phyloP scores from a whole-genome alignment of 2,329 filamentous ascomycete genomes.

The Trichoderma atroviride region DNA sequence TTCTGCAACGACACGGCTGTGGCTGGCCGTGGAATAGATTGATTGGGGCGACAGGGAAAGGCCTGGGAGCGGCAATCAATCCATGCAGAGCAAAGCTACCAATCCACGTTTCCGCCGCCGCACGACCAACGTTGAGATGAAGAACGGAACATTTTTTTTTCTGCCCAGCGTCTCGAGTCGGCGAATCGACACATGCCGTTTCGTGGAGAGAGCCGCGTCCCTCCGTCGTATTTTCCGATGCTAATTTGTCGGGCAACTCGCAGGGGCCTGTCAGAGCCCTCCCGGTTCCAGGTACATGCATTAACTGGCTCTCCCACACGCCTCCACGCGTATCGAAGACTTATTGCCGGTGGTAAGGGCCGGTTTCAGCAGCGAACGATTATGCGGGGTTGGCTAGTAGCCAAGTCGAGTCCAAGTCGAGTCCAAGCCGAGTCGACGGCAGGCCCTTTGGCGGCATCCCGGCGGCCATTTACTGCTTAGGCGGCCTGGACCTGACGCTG shows the following conservation, averaged over 20 bases:
- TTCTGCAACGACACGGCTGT: neutral
- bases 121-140: neutral
- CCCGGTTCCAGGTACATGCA: slow-evolving; percentile 17
- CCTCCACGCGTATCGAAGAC: slow-evolving; percentile 21
- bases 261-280: neutral
- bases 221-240: slow-evolving; percentile 20
- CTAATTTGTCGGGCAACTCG: slow-evolving; percentile 20
- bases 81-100: slow-evolving; percentile 2
- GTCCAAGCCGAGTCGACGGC: neutral
- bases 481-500: slow-evolving; percentile 8
- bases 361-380: slow-evolving; percentile 23
- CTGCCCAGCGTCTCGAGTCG: neutral
- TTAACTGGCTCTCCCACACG: slow-evolving; percentile 4
- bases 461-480: slow-evolving; percentile 16
- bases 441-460: slow-evolving; percentile 9
- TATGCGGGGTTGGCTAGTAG: slow-evolving; percentile 27
- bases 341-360: slow-evolving; percentile 23
- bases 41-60: neutral
- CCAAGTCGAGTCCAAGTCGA: neutral
- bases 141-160: slow-evolving; percentile 8
- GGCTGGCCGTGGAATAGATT: neutral
- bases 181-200: slow-evolving; percentile 21
- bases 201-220: slow-evolving; percentile 4
- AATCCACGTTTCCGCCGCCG: neutral
- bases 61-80: neutral